Evolutionary conservation across 148 eudicot species (phyloP), one percentile per base, ranked within the genome.

Genomic region (Dianthus caryophyllus): DNA sequence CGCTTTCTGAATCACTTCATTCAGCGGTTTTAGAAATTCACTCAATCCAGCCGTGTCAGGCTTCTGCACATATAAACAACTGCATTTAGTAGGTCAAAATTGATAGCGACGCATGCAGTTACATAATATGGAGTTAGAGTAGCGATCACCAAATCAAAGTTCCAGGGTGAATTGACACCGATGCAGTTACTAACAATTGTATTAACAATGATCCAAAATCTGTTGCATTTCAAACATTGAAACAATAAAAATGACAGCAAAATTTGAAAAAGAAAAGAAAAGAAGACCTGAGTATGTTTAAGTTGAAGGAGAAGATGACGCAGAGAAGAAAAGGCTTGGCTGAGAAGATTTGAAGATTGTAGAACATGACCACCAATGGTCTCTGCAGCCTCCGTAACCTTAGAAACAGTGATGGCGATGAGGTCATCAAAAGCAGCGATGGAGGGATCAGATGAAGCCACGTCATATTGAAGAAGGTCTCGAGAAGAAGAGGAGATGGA

Each of bases 21-120:
- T 90, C 78, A 93, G 71, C 12, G 98, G 98, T 69, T 80, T 83
- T 29, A 93, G 84, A 81, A 90, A 88, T 81, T 90, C 95, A 60
- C 66, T 82, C 83, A 93, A 57, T 43, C 97, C 90, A 1, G 66
- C 76, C 84, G 78, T 82, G 70, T 88, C 90, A 74, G 98, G 98
- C 77, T 89, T 93, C 98, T 93, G 91, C 79, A 83, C 59, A 64
- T 18, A 17, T 24, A n/a, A 24, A 66, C 39, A 13, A n/a, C n/a
- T 20, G 29, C 21, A 26, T 39, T 65, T 30, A 70, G 25, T 25
- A 64, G 8, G 12, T 31, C 49, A 26, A 55, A 14, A 31, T 14
- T 58, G 38, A 6, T 15, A 27, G 0, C 3, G 5, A 13, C 15
- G 2, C 21, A 57, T 10, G 31, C 31, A 20, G 31, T 26, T 10